These are phyloP conservation scores for Citrus australasica DNA, from an alignment of 345 rosid species.

Conservation along the genomic window DNA sequence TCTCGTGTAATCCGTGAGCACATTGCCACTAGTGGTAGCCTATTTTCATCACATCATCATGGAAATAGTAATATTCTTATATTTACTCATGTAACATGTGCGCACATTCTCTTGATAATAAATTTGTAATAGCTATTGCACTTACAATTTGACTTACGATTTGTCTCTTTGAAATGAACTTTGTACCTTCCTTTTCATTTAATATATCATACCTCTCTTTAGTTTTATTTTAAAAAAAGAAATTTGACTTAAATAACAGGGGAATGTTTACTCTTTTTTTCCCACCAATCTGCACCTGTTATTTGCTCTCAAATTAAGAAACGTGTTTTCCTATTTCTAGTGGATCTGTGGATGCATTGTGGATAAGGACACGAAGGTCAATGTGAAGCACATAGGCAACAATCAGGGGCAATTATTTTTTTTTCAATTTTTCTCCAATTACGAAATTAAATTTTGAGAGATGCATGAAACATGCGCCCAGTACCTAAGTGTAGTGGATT, in stretches of 20 bases:
- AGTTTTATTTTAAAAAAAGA: no score
- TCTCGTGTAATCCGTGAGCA: neutral
- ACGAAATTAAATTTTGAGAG: no score
- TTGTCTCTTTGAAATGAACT: no score
- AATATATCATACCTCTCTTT: no score
- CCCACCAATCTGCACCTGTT: neutral
- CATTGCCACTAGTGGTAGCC: neutral
- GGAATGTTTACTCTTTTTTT: neutral
- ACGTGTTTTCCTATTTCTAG: neutral
- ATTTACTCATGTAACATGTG: neutral
- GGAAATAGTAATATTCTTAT: neutral
- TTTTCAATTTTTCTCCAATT: no score
- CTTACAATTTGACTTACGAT: neutral
- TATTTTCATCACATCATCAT: neutral
- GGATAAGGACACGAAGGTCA: neutral
- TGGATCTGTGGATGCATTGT: neutral
- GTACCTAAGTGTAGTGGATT: no score
- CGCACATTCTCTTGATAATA: neutral
- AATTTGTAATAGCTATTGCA: neutral
- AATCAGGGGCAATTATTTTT: neutral
- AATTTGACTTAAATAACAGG: neutral
- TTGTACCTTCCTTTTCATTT: no score
- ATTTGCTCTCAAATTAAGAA: neutral
- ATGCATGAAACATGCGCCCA: no score
- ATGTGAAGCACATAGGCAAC: neutral